Conservation (phyloP, 208 protist genomes). For the Trichomonas vaginalis region DNA sequence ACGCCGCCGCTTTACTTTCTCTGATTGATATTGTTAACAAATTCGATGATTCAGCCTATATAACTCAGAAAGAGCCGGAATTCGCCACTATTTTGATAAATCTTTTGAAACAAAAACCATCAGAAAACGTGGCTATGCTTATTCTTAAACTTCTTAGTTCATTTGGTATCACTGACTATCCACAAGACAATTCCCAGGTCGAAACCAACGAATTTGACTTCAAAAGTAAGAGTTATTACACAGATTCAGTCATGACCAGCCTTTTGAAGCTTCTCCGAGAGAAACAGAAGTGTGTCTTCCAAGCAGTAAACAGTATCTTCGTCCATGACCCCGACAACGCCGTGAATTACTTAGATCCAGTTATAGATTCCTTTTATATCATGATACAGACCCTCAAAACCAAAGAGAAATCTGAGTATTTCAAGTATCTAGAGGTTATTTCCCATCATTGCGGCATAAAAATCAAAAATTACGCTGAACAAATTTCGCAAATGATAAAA, state of each 20-base stretch:
- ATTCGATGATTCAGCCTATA: background rate
- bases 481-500: background rate
- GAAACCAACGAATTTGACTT: background rate
- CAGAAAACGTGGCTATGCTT: background rate
- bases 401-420: background rate
- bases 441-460: background rate
- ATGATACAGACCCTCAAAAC: background rate
- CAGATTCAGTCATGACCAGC: background rate
- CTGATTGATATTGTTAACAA: background rate
- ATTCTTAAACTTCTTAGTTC: background rate
- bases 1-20: background rate
- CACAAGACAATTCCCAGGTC: background rate
- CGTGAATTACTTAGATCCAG: background rate
- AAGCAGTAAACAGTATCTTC: background rate
- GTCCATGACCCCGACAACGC: background rate
- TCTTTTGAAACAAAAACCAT: background rate
- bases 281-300: background rate
- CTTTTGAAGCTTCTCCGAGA: background rate
- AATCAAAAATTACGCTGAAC: background rate
- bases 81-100: background rate
- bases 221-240: background rate
- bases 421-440: background rate
- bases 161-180: background rate
- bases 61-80: background rate
- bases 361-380: background rate